Conservation (phyloP, 2,329 filamentous ascomycete species). For the Fusarium verticillioides region DNA sequence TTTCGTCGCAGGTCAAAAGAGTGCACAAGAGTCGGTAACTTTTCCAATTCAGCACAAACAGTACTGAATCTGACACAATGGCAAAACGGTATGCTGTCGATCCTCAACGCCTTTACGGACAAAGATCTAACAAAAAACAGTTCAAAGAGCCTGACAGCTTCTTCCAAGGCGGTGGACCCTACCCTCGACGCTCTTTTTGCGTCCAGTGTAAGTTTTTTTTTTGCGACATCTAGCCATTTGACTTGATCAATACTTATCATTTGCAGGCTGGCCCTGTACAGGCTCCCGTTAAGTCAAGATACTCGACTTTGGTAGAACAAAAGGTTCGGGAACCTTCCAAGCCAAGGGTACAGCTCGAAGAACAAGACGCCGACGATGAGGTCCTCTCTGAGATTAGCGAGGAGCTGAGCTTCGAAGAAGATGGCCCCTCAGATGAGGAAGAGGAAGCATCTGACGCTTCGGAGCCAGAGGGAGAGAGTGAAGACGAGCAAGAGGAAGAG, state of each 20-base stretch:
- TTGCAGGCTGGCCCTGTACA: slow-evolving; percentile 63
- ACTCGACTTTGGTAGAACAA: slow-evolving; percentile 52
- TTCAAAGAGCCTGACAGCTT: slow-evolving; percentile 54
- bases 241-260: slow-evolving; percentile 24
- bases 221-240: slow-evolving; percentile 11
- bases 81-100: slow-evolving; percentile 37
- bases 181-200: slow-evolving; percentile 76
- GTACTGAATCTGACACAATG: slow-evolving; percentile 30
- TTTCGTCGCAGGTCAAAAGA: slow-evolving; percentile 35
- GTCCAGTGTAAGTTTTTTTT: slow-evolving; percentile 71
- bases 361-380: slow-evolving; percentile 49
- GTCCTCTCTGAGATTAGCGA: slow-evolving; percentile 49
- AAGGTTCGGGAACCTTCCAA: slow-evolving; percentile 47
- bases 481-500: slow-evolving; percentile 40
- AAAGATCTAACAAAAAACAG: slow-evolving; percentile 45
- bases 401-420: slow-evolving; percentile 50
- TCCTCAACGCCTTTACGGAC: background rate
- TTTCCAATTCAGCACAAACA: slow-evolving; percentile 5
- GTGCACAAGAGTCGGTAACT: slow-evolving; percentile 18
- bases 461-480: slow-evolving; percentile 38
- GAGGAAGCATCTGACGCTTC: slow-evolving; percentile 46
- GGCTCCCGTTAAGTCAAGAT: slow-evolving; percentile 57
- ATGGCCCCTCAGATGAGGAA: slow-evolving; percentile 43
- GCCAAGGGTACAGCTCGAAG: slow-evolving; percentile 45
- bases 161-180: slow-evolving; percentile 72